These are phyloP conservation scores for Solanum verrucosum DNA, from an alignment of 257 asterid species.

Conservation along the genomic window DNA sequence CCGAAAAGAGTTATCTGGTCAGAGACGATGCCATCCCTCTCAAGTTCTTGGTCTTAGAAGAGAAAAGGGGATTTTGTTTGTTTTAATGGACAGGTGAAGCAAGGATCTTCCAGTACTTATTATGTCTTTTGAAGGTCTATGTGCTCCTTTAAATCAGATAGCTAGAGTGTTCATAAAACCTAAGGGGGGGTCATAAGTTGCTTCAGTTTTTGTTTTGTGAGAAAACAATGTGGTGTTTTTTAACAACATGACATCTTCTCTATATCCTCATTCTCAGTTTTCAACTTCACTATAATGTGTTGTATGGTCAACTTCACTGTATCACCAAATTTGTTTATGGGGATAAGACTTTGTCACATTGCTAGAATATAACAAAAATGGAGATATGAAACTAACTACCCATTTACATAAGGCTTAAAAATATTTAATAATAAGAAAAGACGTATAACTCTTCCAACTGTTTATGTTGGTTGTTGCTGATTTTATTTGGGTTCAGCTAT, in stretches of 20 bases:
- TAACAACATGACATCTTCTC: background rate
- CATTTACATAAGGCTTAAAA: background rate
- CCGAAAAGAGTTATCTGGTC: conserved; percentile 36
- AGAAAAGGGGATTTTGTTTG: conserved; percentile 21
- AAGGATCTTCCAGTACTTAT: background rate
- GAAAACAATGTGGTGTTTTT: background rate
- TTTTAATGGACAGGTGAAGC: conserved; percentile 25
- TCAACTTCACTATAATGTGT: background rate
- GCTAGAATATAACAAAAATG: background rate
- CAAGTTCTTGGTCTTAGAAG: conserved; percentile 23
- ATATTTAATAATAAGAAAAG: background rate
- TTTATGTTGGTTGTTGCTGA: background rate
- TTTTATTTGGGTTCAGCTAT: background rate
- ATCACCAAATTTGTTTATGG: background rate
- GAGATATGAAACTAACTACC: background rate
- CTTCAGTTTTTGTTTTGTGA: background rate
- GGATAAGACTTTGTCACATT: background rate
- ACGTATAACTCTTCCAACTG: background rate
- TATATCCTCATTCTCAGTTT: background rate
- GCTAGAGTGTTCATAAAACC: background rate
- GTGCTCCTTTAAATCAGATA: background rate
- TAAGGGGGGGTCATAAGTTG: background rate
- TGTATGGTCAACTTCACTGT: background rate
- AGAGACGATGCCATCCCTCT: conserved; percentile 23
- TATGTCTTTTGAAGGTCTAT: background rate